Percentiles rank a stretch among this genome's conserved stretches.
Conservation (phyloP, 148 eudicot genomes). For the Arbutus unedo region DNA sequence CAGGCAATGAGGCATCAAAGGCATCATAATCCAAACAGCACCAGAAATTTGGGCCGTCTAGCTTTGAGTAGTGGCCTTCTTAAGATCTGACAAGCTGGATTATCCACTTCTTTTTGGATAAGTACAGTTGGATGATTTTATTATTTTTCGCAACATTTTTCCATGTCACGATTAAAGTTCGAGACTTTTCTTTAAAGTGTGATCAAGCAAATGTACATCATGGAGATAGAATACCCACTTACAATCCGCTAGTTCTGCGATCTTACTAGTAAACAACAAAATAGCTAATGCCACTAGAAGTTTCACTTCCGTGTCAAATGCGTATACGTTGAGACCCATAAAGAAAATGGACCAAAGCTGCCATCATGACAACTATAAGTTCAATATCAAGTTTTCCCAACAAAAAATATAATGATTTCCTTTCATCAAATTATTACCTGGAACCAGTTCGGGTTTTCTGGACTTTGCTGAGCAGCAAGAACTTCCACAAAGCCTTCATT, state of each 20-base stretch:
- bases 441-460: slow-evolving; percentile 95
- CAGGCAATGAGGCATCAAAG: background rate
- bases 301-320: background rate
- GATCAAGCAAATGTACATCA: background rate
- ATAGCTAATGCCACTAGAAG: background rate
- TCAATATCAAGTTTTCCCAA: background rate
- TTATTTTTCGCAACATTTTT: background rate
- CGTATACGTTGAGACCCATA: background rate
- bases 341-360: background rate
- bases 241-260: background rate
- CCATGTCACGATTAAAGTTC: background rate
- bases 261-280: background rate
- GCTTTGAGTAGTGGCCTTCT: background rate
- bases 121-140: background rate
- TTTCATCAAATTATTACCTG: slow-evolving; percentile 44
- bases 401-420: background rate
- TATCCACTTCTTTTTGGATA: background rate
- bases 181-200: background rate
- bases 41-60: background rate
- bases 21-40: background rate
- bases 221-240: background rate
- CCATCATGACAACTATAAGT: background rate
- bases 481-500: slow-evolving; percentile 96
- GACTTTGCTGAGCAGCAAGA: slow-evolving; percentile 97
- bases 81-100: background rate